A percentile compares a stretch with the other conserved stretches of the same genome.
These are phyloP conservation scores for Talaromyces rugulosus DNA, from an alignment of 2,329 filamentous ascomycete genomes.

Conservation along the genomic window DNA sequence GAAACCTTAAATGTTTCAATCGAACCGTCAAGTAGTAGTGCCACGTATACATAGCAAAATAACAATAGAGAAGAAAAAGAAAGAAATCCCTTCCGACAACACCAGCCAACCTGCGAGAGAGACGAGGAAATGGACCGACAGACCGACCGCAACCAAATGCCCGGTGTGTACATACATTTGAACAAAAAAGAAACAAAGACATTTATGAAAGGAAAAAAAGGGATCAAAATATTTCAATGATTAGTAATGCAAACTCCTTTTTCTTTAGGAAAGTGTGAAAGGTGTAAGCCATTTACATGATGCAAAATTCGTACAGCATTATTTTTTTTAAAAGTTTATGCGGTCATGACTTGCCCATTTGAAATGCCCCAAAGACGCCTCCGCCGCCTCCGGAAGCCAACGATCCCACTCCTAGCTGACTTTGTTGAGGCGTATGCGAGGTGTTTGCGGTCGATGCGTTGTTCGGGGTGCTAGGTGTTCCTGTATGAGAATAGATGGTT, in stretches of 20 bases:
- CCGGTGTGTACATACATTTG: neutral
- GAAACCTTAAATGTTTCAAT: neutral
- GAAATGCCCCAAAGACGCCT: conserved; percentile 14
- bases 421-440: conserved; percentile 42
- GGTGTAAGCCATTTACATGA: neutral
- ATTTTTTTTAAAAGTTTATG: neutral
- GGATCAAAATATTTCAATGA: neutral
- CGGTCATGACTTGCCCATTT: conserved; percentile 13
- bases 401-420: conserved; percentile 55
- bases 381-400: conserved; percentile 65
- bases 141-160: neutral
- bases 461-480: conserved; percentile 66
- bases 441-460: conserved; percentile 49
- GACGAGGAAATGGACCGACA: neutral
- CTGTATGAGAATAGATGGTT: conserved; percentile 44
- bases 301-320: neutral
- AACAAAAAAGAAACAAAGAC: neutral
- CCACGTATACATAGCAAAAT: neutral
- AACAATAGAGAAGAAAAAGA: neutral
- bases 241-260: neutral
- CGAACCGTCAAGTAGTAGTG: neutral
- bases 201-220: neutral
- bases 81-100: neutral
- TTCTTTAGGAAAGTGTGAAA: neutral
- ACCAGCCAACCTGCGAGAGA: neutral